Evolutionary conservation across 2,329 filamentous ascomycete species (phyloP).

Genomic region (Penicillium capsulatum): DNA sequence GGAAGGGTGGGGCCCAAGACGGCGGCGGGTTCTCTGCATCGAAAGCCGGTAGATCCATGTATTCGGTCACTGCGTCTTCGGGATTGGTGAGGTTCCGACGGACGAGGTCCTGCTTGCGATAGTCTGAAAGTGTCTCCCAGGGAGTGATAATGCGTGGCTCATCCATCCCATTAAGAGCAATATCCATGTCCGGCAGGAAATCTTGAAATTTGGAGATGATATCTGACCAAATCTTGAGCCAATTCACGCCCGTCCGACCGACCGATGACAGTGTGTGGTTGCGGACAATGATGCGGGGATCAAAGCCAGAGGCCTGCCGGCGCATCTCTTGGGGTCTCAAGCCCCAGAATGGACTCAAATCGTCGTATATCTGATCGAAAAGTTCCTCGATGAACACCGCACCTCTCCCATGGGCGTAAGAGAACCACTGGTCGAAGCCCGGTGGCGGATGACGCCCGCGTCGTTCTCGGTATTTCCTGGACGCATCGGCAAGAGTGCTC

Average conservation of each 20-base stretch:
- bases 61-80: not conserved
- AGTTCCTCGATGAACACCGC: conserved; percentile 48
- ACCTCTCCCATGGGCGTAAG: conserved; percentile 41
- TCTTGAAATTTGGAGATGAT: conserved; percentile 37
- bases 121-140: conserved; percentile 44
- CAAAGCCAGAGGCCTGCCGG: conserved; percentile 37
- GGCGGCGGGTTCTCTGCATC: not conserved
- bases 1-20: conserved; percentile 1
- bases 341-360: conserved; percentile 50
- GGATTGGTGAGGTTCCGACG: not conserved
- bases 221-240: conserved; percentile 43
- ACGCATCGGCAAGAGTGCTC: conserved; percentile 35
- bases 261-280: conserved; percentile 36
- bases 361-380: conserved; percentile 51
- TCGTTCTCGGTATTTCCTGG: conserved; percentile 41
- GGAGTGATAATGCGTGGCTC: conserved; percentile 47
- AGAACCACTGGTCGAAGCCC: conserved; percentile 47
- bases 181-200: conserved; percentile 45
- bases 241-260: conserved; percentile 27
- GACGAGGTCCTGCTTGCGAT: conserved; percentile 12
- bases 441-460: conserved; percentile 50
- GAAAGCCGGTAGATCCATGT: not conserved
- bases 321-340: conserved; percentile 41
- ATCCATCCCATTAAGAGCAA: conserved; percentile 50
- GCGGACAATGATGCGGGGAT: conserved; percentile 40